A percentile compares a stretch with the other conserved stretches of the same genome.
These are phyloP conservation scores for Colletotrichum sp. DNA, from an alignment of 2,329 filamentous ascomycete genomes.

Conservation along the genomic window DNA sequence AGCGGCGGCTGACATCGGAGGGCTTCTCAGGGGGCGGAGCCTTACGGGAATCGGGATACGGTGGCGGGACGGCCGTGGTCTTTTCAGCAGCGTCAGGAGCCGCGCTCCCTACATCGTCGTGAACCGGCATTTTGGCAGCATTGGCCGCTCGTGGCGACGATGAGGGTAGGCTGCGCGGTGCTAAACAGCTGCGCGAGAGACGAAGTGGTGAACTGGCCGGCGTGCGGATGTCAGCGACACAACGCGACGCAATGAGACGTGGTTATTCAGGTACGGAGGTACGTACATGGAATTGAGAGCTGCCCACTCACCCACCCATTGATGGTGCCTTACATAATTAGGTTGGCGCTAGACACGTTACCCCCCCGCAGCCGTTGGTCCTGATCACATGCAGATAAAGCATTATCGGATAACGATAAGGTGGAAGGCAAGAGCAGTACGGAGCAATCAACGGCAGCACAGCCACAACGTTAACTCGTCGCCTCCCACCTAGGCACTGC, in stretches of 20 bases:
- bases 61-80: background rate
- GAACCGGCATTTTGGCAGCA: slow-evolving; percentile 8
- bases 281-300: background rate
- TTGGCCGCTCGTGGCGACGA: background rate
- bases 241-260: background rate
- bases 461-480: background rate
- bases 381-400: background rate
- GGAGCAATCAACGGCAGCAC: background rate
- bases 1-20: slow-evolving; percentile 71
- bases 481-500: background rate
- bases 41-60: slow-evolving; percentile 33
- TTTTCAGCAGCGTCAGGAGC: background rate
- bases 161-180: background rate
- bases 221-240: background rate
- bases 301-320: background rate
- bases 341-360: background rate
- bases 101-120: background rate
- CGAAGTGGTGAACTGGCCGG: background rate
- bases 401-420: background rate
- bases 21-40: slow-evolving; percentile 79
- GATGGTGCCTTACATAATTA: background rate
- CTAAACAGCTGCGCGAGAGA: background rate
- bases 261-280: background rate
- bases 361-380: background rate
- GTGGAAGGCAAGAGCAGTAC: background rate